A percentile compares a stretch with the other conserved stretches of the same genome.
Conservation (phyloP, 148 eudicot genomes). For the Chenopodium quinoa region DNA sequence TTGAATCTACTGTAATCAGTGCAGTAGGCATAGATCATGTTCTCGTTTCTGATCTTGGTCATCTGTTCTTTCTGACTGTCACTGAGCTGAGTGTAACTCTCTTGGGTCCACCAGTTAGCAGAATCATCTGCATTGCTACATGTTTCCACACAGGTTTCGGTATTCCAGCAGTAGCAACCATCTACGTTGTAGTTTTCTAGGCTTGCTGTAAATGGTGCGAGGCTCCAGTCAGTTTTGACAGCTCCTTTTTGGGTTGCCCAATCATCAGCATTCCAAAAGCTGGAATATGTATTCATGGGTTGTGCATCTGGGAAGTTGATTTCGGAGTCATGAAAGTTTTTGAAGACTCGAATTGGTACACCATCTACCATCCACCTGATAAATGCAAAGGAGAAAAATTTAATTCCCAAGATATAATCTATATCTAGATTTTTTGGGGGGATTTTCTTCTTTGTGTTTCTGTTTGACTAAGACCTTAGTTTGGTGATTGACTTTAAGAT, state of each 20-base stretch:
- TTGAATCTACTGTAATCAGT: slow-evolving; percentile 41
- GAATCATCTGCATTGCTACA: slow-evolving; percentile 32
- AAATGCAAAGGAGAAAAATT: neutral
- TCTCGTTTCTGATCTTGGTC: slow-evolving; percentile 44
- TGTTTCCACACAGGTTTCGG: slow-evolving; percentile 33
- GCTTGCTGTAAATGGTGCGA: slow-evolving; percentile 48
- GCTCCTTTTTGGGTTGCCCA: slow-evolving; percentile 77
- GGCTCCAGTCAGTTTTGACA: slow-evolving; percentile 53
- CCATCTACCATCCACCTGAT: slow-evolving; percentile 66
- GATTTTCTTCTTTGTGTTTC: neutral
- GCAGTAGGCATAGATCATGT: slow-evolving; percentile 67
- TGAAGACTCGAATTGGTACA: slow-evolving; percentile 59
- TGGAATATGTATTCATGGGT: slow-evolving; percentile 49
- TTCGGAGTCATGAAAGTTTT: slow-evolving; percentile 48
- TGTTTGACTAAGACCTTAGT: too few relatives aligned
- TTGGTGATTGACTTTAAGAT: too few relatives aligned
- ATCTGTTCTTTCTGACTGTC: slow-evolving; percentile 32
- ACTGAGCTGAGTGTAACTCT: slow-evolving; percentile 29
- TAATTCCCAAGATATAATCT: neutral
- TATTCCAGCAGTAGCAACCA: slow-evolving; percentile 49
- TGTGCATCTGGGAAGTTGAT: slow-evolving; percentile 52
- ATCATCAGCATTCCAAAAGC: slow-evolving; percentile 68
- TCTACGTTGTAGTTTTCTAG: slow-evolving; percentile 37
- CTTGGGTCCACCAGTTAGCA: slow-evolving; percentile 44
- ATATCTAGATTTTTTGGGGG: neutral